Evolutionary conservation across 768 basidiomycete genomes (phyloP).

Genomic region (Hebeloma cylindrosporum): DNA sequence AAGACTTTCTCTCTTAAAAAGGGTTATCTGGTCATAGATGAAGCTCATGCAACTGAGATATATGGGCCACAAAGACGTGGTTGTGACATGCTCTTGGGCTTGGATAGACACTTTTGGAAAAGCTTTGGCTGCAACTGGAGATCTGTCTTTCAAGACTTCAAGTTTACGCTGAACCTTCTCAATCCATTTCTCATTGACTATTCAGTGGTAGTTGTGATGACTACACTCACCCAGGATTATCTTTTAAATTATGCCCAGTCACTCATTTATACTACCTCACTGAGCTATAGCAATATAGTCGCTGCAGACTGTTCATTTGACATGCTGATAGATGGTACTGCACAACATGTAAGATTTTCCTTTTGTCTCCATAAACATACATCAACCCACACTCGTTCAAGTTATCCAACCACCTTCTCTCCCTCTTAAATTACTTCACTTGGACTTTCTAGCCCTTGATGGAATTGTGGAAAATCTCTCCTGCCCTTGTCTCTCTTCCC

Average conservation of each 20-base stretch:
- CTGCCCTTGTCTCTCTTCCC: slow-evolving; percentile 38
- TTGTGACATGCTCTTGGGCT: slow-evolving; percentile 64
- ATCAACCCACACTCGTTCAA: slow-evolving; percentile 12
- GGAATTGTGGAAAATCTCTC: slow-evolving; percentile 28
- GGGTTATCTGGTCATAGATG: slow-evolving; percentile 81
- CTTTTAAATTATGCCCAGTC: slow-evolving; percentile 90
- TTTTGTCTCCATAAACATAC: not conserved
- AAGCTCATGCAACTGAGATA: slow-evolving; percentile 91
- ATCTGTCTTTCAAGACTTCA: slow-evolving; percentile 49
- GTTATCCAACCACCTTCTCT: slow-evolving; percentile 40
- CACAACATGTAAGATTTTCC: slow-evolving; percentile 52
- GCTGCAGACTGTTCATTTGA: slow-evolving; percentile 80
- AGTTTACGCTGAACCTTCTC: not conserved
- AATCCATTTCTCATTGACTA: not conserved
- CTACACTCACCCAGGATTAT: slow-evolving; percentile 72
- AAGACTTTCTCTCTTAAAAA: slow-evolving; percentile 59
- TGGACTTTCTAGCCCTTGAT: slow-evolving; percentile 32
- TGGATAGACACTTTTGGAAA: slow-evolving; percentile 96
- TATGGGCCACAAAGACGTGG: slow-evolving; percentile 82
- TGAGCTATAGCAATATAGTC: slow-evolving; percentile 73
- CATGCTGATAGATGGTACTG: slow-evolving; percentile 66
- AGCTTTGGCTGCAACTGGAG: slow-evolving; percentile 81
- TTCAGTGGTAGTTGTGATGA: slow-evolving; percentile 75
- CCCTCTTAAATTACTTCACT: slow-evolving; percentile 44
- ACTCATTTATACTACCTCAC: slow-evolving; percentile 88